Percentiles rank a stretch among this genome's conserved stretches.
Evolutionary conservation across 805 yeast species (phyloP).

Genomic region (Candida vartiovaarae): DNA sequence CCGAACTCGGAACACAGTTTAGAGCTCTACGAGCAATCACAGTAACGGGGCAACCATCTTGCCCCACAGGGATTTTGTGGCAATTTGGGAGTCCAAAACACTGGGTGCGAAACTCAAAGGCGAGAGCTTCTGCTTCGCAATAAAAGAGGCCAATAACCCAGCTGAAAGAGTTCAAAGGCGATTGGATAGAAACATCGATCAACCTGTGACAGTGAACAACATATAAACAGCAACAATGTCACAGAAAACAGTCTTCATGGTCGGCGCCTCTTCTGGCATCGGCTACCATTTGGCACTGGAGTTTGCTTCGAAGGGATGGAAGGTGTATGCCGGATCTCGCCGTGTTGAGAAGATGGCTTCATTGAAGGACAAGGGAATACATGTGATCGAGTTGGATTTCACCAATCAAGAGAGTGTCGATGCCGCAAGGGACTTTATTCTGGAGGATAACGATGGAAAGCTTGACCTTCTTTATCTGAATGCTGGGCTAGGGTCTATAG

Average conservation of each 20-base stretch:
- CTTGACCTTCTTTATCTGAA: slow-evolving; percentile 35
- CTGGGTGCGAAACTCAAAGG: too few species aligned
- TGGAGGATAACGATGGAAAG: slow-evolving; percentile 25
- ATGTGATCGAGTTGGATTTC: slow-evolving; percentile 30
- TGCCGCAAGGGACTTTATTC: slow-evolving; percentile 20
- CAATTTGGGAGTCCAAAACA: too few species aligned
- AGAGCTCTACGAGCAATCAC: too few species aligned
- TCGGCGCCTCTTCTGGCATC: slow-evolving; percentile 57
- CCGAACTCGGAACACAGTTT: too few species aligned
- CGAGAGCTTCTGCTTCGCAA: too few species aligned
- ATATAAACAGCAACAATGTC: neutral
- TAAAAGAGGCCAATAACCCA: too few species aligned
- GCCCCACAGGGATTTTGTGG: too few species aligned
- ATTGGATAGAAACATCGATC: neutral
- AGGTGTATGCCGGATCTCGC: slow-evolving; percentile 30
- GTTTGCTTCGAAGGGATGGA: slow-evolving; percentile 35
- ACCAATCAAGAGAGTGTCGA: slow-evolving; percentile 25
- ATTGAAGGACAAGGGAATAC: slow-evolving; percentile 26
- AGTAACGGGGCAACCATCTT: too few species aligned
- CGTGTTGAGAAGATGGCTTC: slow-evolving; percentile 24
- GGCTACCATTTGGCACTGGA: slow-evolving; percentile 43
- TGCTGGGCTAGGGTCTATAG: slow-evolving; percentile 26
- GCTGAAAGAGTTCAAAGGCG: neutral
- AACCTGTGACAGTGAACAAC: neutral
- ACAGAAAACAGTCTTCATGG: slow-evolving; percentile 39